phyloP scores from a whole-genome alignment of 2,329 filamentous ascomycete genomes.

The Coccinonectria pachysandricola region DNA sequence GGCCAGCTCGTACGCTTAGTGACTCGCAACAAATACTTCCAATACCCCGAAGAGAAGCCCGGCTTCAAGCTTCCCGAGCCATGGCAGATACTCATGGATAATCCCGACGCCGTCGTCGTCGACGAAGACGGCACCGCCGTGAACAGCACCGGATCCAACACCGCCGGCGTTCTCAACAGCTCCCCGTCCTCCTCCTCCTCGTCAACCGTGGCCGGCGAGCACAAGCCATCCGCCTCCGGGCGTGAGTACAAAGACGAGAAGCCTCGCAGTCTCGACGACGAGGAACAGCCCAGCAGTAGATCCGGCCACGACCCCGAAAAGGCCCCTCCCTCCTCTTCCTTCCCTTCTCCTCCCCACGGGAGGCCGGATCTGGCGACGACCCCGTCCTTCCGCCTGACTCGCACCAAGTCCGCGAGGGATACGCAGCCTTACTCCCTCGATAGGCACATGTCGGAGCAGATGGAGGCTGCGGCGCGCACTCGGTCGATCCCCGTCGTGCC shows the following conservation, averaged over 20 bases:
- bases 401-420: constrained; percentile 15
- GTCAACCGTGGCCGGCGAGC: constrained; percentile 6
- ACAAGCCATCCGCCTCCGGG: constrained; percentile 3
- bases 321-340: too few relatives aligned
- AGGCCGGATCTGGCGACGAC: constrained; percentile 1
- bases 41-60: constrained; percentile 49
- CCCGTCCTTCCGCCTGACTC: constrained; percentile 10
- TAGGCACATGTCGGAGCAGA: constrained; percentile 21
- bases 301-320: constrained; percentile 6
- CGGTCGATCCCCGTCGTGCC: constrained; percentile 40
- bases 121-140: constrained; percentile 7
- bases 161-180: constrained; percentile 10
- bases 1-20: constrained; percentile 48
- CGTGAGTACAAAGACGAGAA: constrained; percentile 6
- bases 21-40: constrained; percentile 40
- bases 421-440: constrained; percentile 11
- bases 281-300: too few relatives aligned
- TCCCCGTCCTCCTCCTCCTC: constrained; percentile 15
- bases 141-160: constrained; percentile 3
- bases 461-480: constrained; percentile 28
- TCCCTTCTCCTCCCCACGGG: too few relatives aligned
- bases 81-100: constrained; percentile 26
- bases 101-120: constrained; percentile 14
- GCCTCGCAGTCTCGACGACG: too few relatives aligned
- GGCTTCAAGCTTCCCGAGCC: constrained; percentile 41